phyloP scores from a whole-genome alignment of 177 flowering plant genomes.

The Tripterygium wilfordii region DNA sequence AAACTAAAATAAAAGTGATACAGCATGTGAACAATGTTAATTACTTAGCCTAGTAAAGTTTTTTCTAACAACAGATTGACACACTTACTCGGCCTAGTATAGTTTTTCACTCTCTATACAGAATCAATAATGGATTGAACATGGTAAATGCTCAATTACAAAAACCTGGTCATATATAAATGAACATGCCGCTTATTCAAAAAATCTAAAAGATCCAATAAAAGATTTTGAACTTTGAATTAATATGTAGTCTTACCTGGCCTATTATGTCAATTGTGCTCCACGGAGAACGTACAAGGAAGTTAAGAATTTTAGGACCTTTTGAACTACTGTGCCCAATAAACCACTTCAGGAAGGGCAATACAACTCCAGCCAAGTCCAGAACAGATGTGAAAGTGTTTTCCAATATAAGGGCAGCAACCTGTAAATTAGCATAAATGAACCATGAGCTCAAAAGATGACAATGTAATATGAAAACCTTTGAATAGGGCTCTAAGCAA shows the following conservation, averaged over 20 bases:
- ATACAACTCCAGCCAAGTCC: slow-evolving; percentile 95
- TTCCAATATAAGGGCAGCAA: slow-evolving; percentile 82
- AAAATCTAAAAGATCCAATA: neutral
- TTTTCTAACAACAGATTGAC: no score
- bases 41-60: no score
- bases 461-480: no score
- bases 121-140: no score
- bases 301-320: slow-evolving; percentile 75
- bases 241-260: slow-evolving; percentile 48
- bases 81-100: no score
- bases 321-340: slow-evolving; percentile 80
- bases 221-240: slow-evolving; percentile 3
- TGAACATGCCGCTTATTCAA: neutral
- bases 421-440: slow-evolving; percentile 41
- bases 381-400: slow-evolving; percentile 96
- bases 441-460: no score
- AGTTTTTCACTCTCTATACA: no score
- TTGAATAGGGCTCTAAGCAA: no score
- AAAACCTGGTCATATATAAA: no score
- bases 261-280: slow-evolving; percentile 77
- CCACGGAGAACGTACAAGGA: slow-evolving; percentile 95
- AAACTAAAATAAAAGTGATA: no score
- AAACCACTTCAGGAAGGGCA: slow-evolving; percentile 90
- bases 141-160: no score
- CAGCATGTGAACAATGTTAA: no score